Evolutionary conservation across 139 green algal genomes (phyloP), one percentile per base, ranked within the genome.

Genomic region (Coelastrella sp.): DNA sequence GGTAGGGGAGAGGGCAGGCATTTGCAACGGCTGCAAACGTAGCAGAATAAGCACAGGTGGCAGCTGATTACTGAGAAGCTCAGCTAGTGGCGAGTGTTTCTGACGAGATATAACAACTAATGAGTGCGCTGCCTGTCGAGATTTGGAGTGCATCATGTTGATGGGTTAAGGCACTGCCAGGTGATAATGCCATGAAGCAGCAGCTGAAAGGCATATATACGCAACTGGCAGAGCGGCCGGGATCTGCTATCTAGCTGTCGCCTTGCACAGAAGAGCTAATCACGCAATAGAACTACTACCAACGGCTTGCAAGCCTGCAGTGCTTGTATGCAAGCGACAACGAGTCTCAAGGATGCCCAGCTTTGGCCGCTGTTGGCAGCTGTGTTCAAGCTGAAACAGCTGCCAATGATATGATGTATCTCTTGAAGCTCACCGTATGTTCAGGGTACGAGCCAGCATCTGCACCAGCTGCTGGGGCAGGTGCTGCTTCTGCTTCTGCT

Each of bases 1-100:
- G 0, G 97, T 99, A n/a, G 97, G 97, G 5, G 96, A 98, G 7
- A 99, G 92, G 3, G 97, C 95, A 7, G 97, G 97, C 97, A 99
- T 99, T 7, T 88, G 64, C 71, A 99, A 73, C 4, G 93, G 77
- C 92, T 94, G 90, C 6, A 74, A 20, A 13, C 32, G 65, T 58
- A 23, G 64, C n/a, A 23, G 73, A 11, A 64, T n/a, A 47, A 47
- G 32, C 32, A 1, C 32, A 47, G 32, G 32, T 47, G 32, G 32
- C 32, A 47, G 32, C 32, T 47, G 32, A 47, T 47, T 47, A 85
- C 47, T 13, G 22, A 82, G 76, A 60, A 59, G 5, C 8, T 80
- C n/a, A 80, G 73, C 73, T 19, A 77, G 71, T 7, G 32, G 32
- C 32, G 32, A 47, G 32, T 47, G 32, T 47, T 47, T 47, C 32